A percentile compares a stretch with the other conserved stretches of the same genome.
These are phyloP conservation scores for Ceratocystis colombiana DNA, from an alignment of 2,329 filamentous ascomycete species.

Conservation along the genomic window DNA sequence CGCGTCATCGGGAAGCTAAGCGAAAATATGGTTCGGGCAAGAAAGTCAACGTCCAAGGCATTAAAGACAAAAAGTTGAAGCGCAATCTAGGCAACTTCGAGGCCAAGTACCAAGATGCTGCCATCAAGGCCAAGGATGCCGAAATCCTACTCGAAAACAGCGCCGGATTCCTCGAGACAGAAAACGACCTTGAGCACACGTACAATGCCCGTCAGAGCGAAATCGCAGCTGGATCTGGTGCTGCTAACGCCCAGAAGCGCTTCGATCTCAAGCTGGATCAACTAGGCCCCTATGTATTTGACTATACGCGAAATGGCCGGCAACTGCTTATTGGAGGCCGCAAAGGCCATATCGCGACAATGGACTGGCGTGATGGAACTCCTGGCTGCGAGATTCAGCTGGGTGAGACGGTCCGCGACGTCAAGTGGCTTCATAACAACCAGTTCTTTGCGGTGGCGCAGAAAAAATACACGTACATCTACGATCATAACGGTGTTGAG, in stretches of 20 bases:
- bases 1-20: slow-evolving; percentile 53
- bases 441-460: slow-evolving; percentile 91
- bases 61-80: slow-evolving; percentile 85
- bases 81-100: slow-evolving; percentile 71
- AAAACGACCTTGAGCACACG: slow-evolving; percentile 78
- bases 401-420: slow-evolving; percentile 79
- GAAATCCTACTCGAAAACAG: slow-evolving; percentile 88
- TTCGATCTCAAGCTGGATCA: slow-evolving; percentile 79
- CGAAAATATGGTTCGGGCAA: slow-evolving; percentile 76
- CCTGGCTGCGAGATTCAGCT: slow-evolving; percentile 85
- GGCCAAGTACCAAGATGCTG: slow-evolving; percentile 68
- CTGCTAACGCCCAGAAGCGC: slow-evolving; percentile 82
- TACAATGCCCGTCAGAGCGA: slow-evolving; percentile 89
- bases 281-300: slow-evolving; percentile 76
- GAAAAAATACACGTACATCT: slow-evolving; percentile 95
- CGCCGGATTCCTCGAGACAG: slow-evolving; percentile 75
- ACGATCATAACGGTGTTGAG: slow-evolving; percentile 83
- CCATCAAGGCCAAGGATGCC: slow-evolving; percentile 80
- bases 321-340: slow-evolving; percentile 75
- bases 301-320: slow-evolving; percentile 83
- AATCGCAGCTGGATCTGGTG: slow-evolving; percentile 60
- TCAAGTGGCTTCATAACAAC: slow-evolving; percentile 87
- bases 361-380: slow-evolving; percentile 92
- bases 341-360: slow-evolving; percentile 89
- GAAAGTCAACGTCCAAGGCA: slow-evolving; percentile 57